Evolutionary conservation across 805 yeast genomes (phyloP), one percentile per base, ranked within the genome.

Genomic region (Torulaspora indica): DNA sequence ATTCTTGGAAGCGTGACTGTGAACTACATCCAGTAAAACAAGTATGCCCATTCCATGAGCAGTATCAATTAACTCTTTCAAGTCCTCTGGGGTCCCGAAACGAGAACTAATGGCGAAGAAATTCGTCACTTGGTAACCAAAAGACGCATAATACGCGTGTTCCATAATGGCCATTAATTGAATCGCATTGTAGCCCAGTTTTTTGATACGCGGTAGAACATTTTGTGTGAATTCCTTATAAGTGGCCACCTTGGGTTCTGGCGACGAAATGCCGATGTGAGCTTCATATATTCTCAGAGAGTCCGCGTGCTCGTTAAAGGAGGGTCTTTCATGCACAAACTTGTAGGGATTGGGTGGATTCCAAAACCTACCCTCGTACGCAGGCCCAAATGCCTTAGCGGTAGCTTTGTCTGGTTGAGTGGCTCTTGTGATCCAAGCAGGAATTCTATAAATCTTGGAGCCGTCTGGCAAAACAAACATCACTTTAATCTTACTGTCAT

Each of bases 121-220:
- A 47, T 83, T 85, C 17, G 98, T 90, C 22, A 91, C 81, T 66
- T 91, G 98, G 64, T 91, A 91, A n/a, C 98, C 98, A 63, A 91
- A 91, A 2, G 96, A 87, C 1, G 97, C 98, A 64, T 91, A 91
- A 63, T 91, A 91, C 1, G 98, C 98, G 64, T 91, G 98, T 67
- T 91, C 98, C 98, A 91, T 91, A 35, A 91, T 77, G 0, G 98
- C 97, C 98, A 91, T 91, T 60, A 91, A 73, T 68, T 91, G 98
- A 56, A 91, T 84, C 4, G 95, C 81, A 64, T 93, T 88, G 66
- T 91, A 91, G 29, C 97, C 97, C 47, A 90, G 73, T 50, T 82
- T 78, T 54, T 79, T 80, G 54, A 91, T 86, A 35, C 82, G 74
- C n/a, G 98, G 98, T 49, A 91, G 74, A 9, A 89, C 74, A 52